Base-by-base conservation (phyloP, 2,329 filamentous ascomycete species). In the Xylaria digitata region DNA sequence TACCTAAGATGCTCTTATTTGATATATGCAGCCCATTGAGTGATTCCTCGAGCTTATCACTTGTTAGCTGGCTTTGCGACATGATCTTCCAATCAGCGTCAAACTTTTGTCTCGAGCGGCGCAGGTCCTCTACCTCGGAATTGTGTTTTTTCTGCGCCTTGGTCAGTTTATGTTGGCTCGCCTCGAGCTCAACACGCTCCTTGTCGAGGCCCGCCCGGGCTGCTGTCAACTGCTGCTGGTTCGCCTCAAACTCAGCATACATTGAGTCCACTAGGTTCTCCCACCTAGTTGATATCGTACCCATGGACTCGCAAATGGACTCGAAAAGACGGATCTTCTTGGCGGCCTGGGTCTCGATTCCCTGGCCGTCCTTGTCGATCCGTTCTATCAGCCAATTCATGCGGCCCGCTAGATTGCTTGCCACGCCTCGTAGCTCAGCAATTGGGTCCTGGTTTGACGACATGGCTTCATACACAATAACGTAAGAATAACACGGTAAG, bases 211-310 rank as follows among this genome's bases (percentile, higher is more conserved):
- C 11, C 6, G 23, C 26, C 48, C 3, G 46, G 23, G 21, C 23
- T 5, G 2, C 30, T 34, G 30, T 40, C 32, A 54, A 6, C 19
- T 54, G 32, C 11, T 54, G 19, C 52, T 54, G 34, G 52, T 42
- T 54, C 21, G 19, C 52, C 52, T 54, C 52, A 5, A 54, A 54
- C 52, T 42, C 52, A 42, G 19, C 52, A 42, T 54, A 26, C 19
- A 23, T 17, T n/a, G 52, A 54, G 34, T 26, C 9, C 34, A 37
- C 34, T 1, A 37, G 34, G 34, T 8, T 37, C 34, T 37, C 34
- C 34, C 34, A 37, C 34, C 34, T 37, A 13, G 34, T 13, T 13
- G 34, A 37, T 13, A 13, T 11, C 8, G 34, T 37, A 13, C 34
- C 34, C 34, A 54, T 15, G 3, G 52, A 54, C 13, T 40, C 34